Evolutionary conservation across 2,329 filamentous ascomycete species (phyloP), one percentile per base, ranked within the genome.

Genomic region (Xylariaceae sp.): DNA sequence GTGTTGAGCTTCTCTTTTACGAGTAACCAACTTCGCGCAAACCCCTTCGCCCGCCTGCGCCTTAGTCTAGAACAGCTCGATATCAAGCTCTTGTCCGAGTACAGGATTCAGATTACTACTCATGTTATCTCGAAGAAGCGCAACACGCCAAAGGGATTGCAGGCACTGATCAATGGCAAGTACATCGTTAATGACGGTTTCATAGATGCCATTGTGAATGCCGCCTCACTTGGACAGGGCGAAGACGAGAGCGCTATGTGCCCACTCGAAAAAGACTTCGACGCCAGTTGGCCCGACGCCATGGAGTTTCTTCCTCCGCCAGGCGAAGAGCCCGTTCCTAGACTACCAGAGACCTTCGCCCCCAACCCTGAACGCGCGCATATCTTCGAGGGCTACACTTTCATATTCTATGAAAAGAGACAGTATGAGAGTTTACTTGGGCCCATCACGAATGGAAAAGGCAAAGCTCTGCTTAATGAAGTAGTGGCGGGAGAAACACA

Each of bases 121-220:
- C 92, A 97, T 73, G 88, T 96, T 9, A 86, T 97, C 39, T 87
- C 90, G 6, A 89, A 86, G 72, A 97, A 96, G 74, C 83, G 94
- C 52, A 99, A 97, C 72, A 93, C 91, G 0, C 83, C 92, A 0
- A 92, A 91, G 65, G 90, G 90, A 0, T 79, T 99, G 2, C 91
- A 95, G 70, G 93, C 90, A 1, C 78, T 99, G 8, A 87, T 97
- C 44, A 89, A 92, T 68, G 91, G 84, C 11, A 88, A 83, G 72
- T 84, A 86, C 66, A 87, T 97, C 48, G 91, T 97, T 9, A 84
- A 84, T 2, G 80, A 83, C 57, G 80, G 82, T 0, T 97, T 89
- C 66, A 78, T 96, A 11, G 85, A 92, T 63, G 88, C 88, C 0
- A 75, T 97, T 0, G 78, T 86, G 0, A 77, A 82, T 48, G 87